phyloP scores from a whole-genome alignment of 2,329 filamentous ascomycete genomes.

The Zopfia rhizophila region DNA sequence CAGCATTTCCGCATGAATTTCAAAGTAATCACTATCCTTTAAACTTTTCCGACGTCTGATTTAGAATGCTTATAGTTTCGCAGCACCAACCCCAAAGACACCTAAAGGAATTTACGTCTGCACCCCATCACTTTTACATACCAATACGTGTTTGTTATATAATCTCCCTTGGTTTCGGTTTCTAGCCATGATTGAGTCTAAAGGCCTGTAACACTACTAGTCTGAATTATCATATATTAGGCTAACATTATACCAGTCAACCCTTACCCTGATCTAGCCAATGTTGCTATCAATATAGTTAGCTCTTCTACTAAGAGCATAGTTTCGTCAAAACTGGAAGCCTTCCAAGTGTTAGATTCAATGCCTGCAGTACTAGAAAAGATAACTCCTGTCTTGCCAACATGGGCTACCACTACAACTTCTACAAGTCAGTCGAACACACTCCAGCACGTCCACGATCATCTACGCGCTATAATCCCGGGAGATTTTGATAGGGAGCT shows the following conservation, averaged over 20 bases:
- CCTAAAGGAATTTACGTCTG: constrained; percentile 8
- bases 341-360: constrained; percentile 1
- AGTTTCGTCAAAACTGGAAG: constrained; percentile 3
- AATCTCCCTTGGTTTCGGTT: constrained; percentile 16
- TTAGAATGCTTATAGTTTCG: constrained; percentile 10
- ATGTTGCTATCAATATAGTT: constrained; percentile 9
- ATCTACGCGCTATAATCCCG: constrained; percentile 9
- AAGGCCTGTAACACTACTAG: constrained; percentile 7
- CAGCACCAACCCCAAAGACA: constrained; percentile 11
- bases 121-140: neutral
- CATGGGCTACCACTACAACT: constrained; percentile 8
- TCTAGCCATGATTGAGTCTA: constrained; percentile 5
- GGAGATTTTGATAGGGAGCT: constrained; percentile 2
- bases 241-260: constrained; percentile 10
- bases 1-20: constrained; percentile 9
- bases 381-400: constrained; percentile 2
- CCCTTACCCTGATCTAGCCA: constrained; percentile 10
- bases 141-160: constrained; percentile 1
- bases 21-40: constrained; percentile 8
- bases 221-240: constrained; percentile 2
- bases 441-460: constrained; percentile 7
- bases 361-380: constrained; percentile 8
- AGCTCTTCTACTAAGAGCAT: constrained; percentile 2
- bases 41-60: neutral
- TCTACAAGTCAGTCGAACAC: constrained; percentile 5